phyloP scores from a whole-genome alignment of 441 rosid species.

The Gossypium gossypioides region DNA sequence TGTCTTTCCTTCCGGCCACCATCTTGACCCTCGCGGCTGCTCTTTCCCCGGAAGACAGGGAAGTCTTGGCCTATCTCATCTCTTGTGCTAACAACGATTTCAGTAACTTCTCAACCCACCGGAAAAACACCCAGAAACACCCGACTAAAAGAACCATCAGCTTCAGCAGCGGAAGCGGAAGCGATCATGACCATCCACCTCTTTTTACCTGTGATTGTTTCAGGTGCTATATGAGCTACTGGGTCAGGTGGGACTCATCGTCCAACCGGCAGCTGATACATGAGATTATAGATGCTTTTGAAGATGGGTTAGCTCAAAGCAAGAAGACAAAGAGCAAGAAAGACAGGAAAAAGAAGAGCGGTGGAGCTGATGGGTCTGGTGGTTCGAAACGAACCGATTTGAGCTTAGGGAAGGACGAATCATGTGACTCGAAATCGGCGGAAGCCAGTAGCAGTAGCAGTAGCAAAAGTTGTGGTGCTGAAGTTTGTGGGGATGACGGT shows the following conservation, averaged over 20 bases:
- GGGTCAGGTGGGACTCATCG: conserved; percentile 70
- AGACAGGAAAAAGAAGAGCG: conserved; percentile 26
- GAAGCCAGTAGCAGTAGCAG: conserved; percentile 17
- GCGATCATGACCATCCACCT: conserved; percentile 33
- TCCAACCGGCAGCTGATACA: conserved; percentile 60
- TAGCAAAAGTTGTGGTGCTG: neutral
- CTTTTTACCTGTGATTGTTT: conserved; percentile 57
- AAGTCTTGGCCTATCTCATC: conserved; percentile 58
- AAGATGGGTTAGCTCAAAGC: conserved; percentile 33
- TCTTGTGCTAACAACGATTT: conserved; percentile 23
- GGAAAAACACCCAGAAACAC: conserved; percentile 8
- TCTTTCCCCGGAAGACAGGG: conserved; percentile 46
- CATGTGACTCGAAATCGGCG: conserved; percentile 11
- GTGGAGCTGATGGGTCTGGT: neutral
- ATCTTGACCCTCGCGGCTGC: conserved; percentile 50
- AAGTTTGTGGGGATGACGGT: conserved; percentile 15
- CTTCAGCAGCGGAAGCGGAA: neutral
- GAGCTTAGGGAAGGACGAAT: conserved; percentile 18
- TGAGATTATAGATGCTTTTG: conserved; percentile 57
- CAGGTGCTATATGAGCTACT: conserved; percentile 59
- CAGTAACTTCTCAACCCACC: neutral
- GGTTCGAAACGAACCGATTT: conserved; percentile 19
- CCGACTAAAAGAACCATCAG: neutral
- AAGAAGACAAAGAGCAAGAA: conserved; percentile 26
- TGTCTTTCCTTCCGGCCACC: conserved; percentile 51